Evolutionary conservation across 441 rosid species (phyloP), one percentile per base, ranked within the genome.

Genomic region (Arabidopsis lyrata): DNA sequence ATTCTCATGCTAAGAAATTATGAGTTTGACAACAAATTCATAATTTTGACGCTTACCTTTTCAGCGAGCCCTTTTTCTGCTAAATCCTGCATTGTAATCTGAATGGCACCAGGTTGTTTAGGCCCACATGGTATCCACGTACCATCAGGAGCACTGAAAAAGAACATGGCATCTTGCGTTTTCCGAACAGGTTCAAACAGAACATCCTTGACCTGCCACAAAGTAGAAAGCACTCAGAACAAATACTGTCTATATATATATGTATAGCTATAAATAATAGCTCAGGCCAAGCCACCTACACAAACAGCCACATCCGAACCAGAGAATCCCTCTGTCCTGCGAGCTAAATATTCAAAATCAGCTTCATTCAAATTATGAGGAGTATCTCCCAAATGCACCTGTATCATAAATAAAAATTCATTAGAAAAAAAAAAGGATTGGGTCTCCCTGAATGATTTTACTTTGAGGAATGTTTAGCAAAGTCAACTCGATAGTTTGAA

Each of bases 301-400:
- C 97, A 95, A 84, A 95, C 97, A 64, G 98, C 54, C 55, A 95
- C 81, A 88, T 95, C 99, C 58, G 99, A 95, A 73, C 98, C 99
- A 42, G 99, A 95, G 77, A 91, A 95, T 49, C 99, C 98, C 68
- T 93, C 95, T 0, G 96, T 89, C 81, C 15, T 86, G 75, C 83
- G 86, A 44, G 86, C 97, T 77, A 95, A 84, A 77, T 64, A 84
- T 85, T 87, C 98, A 80, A 95, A 95, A 84, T 93, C 98, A 77
- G 95, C 69, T 86, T 93, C 99, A 22, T 86, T 83, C 83, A 95
- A 82, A 78, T 85, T 91, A 72, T 95, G 97, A 73, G 98, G 99
- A n/a, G 99, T 95, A 81, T 95, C 99, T 76, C 99, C 99, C 61
- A 95, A 83, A 82, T 95, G 99, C 44, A 95, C 98, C 99, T 95